These are phyloP conservation scores for Aspergillus steynii DNA, from an alignment of 495 filamentous ascomycete genomes.

Conservation along the genomic window DNA sequence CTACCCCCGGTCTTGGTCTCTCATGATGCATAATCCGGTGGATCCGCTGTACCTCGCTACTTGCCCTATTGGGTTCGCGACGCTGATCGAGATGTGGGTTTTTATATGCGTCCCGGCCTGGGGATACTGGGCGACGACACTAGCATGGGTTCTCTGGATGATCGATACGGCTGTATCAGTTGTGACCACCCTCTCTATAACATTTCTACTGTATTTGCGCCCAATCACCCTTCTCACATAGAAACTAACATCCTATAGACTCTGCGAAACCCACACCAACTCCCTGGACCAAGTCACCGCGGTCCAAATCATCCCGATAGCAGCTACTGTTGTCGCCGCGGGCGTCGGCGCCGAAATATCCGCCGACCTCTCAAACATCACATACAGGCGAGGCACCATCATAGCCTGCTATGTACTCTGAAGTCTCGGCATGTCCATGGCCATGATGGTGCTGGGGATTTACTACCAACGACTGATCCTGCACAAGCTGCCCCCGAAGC, in stretches of 20 bases:
- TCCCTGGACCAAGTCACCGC: slow-evolving; percentile 45
- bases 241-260: slow-evolving; percentile 16
- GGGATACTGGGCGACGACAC: slow-evolving; percentile 34
- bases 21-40: slow-evolving; percentile 47
- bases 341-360: slow-evolving; percentile 44
- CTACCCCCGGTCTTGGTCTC: slow-evolving; percentile 45
- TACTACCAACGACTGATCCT: slow-evolving; percentile 50
- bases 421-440: slow-evolving; percentile 45
- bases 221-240: too few relatives aligned
- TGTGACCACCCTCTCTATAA: slow-evolving; percentile 20
- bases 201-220: background rate
- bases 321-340: slow-evolving; percentile 46
- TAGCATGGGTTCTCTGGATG: slow-evolving; percentile 50
- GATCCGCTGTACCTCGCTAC: slow-evolving; percentile 50
- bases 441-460: slow-evolving; percentile 40
- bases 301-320: slow-evolving; percentile 47
- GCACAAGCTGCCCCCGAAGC: slow-evolving; percentile 44
- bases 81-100: slow-evolving; percentile 50
- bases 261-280: slow-evolving; percentile 38
- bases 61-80: slow-evolving; percentile 51
- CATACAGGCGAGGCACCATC: slow-evolving; percentile 39
- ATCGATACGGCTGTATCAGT: slow-evolving; percentile 41
- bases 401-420: slow-evolving; percentile 46
- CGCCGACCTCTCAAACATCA: slow-evolving; percentile 21
- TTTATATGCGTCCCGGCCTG: slow-evolving; percentile 45